phyloP scores from a whole-genome alignment of 2,329 filamentous ascomycete species.

The Calonectria naviculata region DNA sequence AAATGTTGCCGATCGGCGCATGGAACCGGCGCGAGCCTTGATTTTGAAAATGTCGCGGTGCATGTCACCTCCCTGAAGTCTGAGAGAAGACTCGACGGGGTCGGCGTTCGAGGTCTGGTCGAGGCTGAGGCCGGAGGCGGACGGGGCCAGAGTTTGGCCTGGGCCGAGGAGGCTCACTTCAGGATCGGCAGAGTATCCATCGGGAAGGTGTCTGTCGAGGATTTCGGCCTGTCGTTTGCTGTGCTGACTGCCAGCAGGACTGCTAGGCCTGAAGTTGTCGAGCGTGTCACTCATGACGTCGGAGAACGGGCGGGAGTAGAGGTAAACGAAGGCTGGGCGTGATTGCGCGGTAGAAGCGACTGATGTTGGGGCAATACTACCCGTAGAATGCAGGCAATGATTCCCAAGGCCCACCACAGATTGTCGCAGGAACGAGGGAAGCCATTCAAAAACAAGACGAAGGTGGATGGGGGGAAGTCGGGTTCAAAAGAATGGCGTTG shows the following conservation, averaged over 20 bases:
- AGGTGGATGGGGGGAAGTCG: not conserved
- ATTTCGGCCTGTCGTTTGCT: conserved; percentile 48
- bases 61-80: conserved; percentile 80
- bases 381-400: not conserved
- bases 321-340: not conserved
- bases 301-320: not conserved
- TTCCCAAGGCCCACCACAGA: not conserved
- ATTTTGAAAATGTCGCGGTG: conserved; percentile 83
- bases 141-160: conserved; percentile 24
- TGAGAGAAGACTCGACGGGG: conserved; percentile 70
- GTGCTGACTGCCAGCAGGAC: conserved; percentile 39
- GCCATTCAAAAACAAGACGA: not conserved
- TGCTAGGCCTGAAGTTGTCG: conserved; percentile 36
- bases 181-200: conserved; percentile 52
- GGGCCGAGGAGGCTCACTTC: conserved; percentile 46
- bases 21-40: conserved; percentile 64
- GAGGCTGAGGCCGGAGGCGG: conserved; percentile 28
- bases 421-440: not conserved
- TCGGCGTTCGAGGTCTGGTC: conserved; percentile 50
- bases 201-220: conserved; percentile 50
- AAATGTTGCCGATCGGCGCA: conserved; percentile 74
- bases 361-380: not conserved
- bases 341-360: not conserved
- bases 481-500: not conserved
- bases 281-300: conserved; percentile 41